phyloP scores from a whole-genome alignment of 371 early-diverging fungal genomes.

The Entomophthora muscae region DNA sequence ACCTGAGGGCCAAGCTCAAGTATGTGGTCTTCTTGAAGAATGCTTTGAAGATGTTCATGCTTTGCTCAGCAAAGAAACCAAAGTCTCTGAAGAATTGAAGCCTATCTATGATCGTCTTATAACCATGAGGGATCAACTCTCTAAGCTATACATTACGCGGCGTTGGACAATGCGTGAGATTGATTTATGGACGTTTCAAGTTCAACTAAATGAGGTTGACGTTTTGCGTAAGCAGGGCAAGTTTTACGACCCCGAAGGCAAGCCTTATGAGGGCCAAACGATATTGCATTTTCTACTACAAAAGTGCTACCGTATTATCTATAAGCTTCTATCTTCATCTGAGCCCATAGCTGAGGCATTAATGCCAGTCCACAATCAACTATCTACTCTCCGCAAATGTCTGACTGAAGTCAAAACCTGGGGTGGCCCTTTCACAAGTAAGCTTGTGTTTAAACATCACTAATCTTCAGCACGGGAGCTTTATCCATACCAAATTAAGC shows the following conservation, averaged over 20 bases:
- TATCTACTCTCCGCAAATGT: slow-evolving; percentile 65
- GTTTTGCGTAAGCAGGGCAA: slow-evolving; percentile 42
- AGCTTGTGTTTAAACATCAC: neutral
- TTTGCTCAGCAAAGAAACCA: slow-evolving; percentile 54
- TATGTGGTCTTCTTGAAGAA: slow-evolving; percentile 65
- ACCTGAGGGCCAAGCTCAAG: slow-evolving; percentile 63
- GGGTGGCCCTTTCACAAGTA: slow-evolving; percentile 57
- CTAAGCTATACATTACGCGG: slow-evolving; percentile 48
- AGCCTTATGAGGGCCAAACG: slow-evolving; percentile 49
- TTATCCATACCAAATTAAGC: slow-evolving; percentile 77
- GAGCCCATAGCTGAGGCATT: slow-evolving; percentile 76
- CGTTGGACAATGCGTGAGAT: slow-evolving; percentile 71
- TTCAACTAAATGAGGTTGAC: slow-evolving; percentile 56
- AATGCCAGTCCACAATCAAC: slow-evolving; percentile 68
- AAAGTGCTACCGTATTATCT: slow-evolving; percentile 72
- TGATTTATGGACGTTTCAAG: slow-evolving; percentile 65
- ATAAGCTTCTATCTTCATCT: slow-evolving; percentile 57
- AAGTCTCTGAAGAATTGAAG: slow-evolving; percentile 37
- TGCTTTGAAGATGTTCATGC: slow-evolving; percentile 65
- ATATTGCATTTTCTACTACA: slow-evolving; percentile 58
- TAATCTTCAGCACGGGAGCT: slow-evolving; percentile 41
- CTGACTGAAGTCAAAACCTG: slow-evolving; percentile 62
- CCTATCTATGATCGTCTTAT: slow-evolving; percentile 57
- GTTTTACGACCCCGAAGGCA: slow-evolving; percentile 45
- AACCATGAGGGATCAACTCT: slow-evolving; percentile 50